Conservation (phyloP, 2,329 filamentous ascomycete genomes). For the Pseudogymnoascus pannorum region DNA sequence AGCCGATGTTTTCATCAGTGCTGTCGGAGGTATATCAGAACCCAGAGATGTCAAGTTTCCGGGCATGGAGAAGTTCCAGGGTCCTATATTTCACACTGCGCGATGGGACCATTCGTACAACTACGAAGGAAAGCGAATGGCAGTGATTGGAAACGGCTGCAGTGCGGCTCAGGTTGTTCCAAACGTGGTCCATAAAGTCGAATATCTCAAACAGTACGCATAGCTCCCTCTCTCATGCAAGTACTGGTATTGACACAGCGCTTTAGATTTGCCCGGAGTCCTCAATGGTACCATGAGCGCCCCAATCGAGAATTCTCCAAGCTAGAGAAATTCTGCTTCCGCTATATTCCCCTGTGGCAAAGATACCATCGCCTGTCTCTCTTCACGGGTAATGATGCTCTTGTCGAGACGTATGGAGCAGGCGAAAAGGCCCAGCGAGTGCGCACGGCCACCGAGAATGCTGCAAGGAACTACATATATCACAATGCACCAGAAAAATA, state of each 20-base stretch:
- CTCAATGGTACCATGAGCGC: constrained; percentile 31
- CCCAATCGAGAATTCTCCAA: constrained; percentile 27
- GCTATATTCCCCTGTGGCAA: constrained; percentile 22
- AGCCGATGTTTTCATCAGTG: constrained; percentile 22
- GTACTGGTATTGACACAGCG: not conserved
- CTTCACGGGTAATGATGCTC: constrained; percentile 19
- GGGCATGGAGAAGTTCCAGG: constrained; percentile 26
- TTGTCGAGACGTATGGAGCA: constrained; percentile 19
- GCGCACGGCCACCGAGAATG: constrained; percentile 1
- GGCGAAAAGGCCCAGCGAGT: constrained; percentile 13
- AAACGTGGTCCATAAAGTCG: constrained; percentile 18
- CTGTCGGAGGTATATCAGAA: constrained; percentile 24
- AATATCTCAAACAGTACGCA: constrained; percentile 23
- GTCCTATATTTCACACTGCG: constrained; percentile 26
- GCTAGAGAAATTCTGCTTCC: constrained; percentile 26
- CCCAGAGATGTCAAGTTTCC: constrained; percentile 24
- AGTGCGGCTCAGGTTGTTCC: constrained; percentile 28
- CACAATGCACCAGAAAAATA: constrained; percentile 8
- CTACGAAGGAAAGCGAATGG: constrained; percentile 24
- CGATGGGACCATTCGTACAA: constrained; percentile 24
- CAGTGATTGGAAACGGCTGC: constrained; percentile 30
- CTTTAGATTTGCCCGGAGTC: constrained; percentile 15
- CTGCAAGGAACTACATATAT: not conserved
- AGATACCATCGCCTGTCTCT: constrained; percentile 18
- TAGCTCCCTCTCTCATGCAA: not conserved